Conservation (phyloP, 768 basidiomycete species). For the Suillus paluster region DNA sequence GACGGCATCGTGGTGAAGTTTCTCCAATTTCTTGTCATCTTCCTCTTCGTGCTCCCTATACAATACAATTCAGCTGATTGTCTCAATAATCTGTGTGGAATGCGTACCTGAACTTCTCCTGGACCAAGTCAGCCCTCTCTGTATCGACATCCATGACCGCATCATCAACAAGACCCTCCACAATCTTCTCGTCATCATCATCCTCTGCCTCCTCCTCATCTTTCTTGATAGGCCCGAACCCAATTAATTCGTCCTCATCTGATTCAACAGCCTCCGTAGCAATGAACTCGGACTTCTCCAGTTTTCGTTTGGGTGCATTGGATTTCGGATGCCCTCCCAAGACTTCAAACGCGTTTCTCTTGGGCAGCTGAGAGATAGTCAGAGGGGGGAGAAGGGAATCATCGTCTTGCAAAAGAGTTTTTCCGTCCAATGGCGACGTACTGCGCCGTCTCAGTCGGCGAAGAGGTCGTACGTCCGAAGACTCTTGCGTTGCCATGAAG, state of each 20-base stretch:
- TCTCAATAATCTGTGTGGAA: neutral
- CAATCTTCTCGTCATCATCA: constrained; percentile 59
- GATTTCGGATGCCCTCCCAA: constrained; percentile 31
- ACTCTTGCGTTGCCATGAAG: constrained; percentile 25
- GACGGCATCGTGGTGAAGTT: constrained; percentile 60
- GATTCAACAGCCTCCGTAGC: constrained; percentile 81
- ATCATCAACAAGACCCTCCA: constrained; percentile 75
- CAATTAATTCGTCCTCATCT: constrained; percentile 76
- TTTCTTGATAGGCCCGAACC: constrained; percentile 51
- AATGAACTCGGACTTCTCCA: constrained; percentile 63
- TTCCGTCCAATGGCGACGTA: constrained; percentile 29
- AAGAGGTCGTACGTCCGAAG: constrained; percentile 26
- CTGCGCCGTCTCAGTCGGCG: constrained; percentile 34
- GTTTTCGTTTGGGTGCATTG: constrained; percentile 35
- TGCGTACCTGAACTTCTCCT: constrained; percentile 74
- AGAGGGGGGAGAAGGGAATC: constrained; percentile 16
- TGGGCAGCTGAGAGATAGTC: constrained; percentile 23
- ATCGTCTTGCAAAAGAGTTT: constrained; percentile 4
- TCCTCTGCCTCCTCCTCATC: constrained; percentile 64
- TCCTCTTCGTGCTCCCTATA: constrained; percentile 67
- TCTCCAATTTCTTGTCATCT: constrained; percentile 65
- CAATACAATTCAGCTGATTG: constrained; percentile 6
- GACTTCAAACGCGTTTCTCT: constrained; percentile 55
- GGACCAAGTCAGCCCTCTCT: constrained; percentile 58
- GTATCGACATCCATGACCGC: constrained; percentile 64